A percentile compares a stretch with the other conserved stretches of the same genome.
phyloP scores from a whole-genome alignment of 768 basidiomycete species.

The Cytidiella melzeri region DNA sequence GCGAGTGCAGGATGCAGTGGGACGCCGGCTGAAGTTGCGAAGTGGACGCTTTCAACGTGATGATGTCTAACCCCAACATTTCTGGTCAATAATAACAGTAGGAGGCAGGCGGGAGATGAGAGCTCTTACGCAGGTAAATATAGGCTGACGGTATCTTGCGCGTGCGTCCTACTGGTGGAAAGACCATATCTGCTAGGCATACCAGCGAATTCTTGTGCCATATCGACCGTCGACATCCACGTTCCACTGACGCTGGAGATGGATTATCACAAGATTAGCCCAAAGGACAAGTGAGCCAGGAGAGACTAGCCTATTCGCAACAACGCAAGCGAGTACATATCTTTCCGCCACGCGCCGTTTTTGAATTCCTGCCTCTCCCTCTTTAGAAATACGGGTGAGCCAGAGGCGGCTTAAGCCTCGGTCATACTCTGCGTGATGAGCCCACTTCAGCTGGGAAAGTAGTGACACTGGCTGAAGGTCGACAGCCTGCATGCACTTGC shows the following conservation, averaged over 20 bases:
- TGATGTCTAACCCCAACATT: conserved; percentile 55
- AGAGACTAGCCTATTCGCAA: conserved; percentile 56
- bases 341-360: conserved; percentile 50
- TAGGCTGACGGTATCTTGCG: conserved; percentile 37
- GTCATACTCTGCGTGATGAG: conserved; percentile 66
- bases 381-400: conserved; percentile 39
- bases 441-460: conserved; percentile 49
- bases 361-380: conserved; percentile 35
- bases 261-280: background rate
- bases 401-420: conserved; percentile 64
- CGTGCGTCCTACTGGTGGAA: conserved; percentile 8
- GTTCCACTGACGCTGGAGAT: conserved; percentile 54
- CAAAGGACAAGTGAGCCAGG: background rate
- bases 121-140: conserved; percentile 56
- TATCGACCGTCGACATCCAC: conserved; percentile 62
- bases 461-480: conserved; percentile 20
- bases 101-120: background rate
- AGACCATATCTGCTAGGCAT: conserved; percentile 18
- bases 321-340: conserved; percentile 65
- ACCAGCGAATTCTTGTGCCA: conserved; percentile 68
- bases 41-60: conserved; percentile 71
- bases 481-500: conserved; percentile 9
- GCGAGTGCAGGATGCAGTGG: conserved; percentile 60
- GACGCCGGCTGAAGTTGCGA: conserved; percentile 36
- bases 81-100: background rate